Evolutionary conservation across 1,284 basidiomycete genomes (phyloP), one percentile per base, ranked within the genome.

Genomic region (Boletus sp.): DNA sequence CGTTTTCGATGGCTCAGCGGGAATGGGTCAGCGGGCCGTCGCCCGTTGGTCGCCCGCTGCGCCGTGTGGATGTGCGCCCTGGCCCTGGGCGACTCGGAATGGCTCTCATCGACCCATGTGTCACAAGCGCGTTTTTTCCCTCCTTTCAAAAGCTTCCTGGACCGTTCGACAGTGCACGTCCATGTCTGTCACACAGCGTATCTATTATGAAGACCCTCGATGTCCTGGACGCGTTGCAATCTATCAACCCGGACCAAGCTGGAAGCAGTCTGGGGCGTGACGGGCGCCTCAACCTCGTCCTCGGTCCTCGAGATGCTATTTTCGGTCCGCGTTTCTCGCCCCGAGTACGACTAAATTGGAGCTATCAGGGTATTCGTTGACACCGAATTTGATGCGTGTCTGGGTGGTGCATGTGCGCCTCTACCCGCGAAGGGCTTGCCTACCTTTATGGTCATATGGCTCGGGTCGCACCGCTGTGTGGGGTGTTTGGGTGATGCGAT

Each of bases 341-440:
- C 23, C 30, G 49, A 46, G 52, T 55, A 44, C 31, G 55, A 55
- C 17, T 30, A 23, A 21, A 19, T 48, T 43, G 4, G 48, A 44
- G n/a, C 46, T 13, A 25, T 58, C 37, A 13, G 33, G 44, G 27
- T 7, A 11, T 47, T 13, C 17, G 30, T n/a, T 33, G 19, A 40
- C 48, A 43, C 31, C 27, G 19, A 43, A 17, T 31, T n/a, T n/a
- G n/a, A n/a, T n/a, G n/a, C n/a, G n/a, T n/a, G n/a, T n/a, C n/a
- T n/a, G 30, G 40, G 50, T 25, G 19, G 38, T 4, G 21, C 47
- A 30, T 33, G 8, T 33, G 30, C 38, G 37, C 23, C 14, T 9
- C 7, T 27, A 47, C n/a, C 50, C 35, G 27, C 62, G 50, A 61
- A 65, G 62, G 40, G 14, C 16, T 33, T 11, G 38, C 11, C 31